Base-by-base conservation (phyloP, 1,139 yeast species). In the Candida sanyaensis region DNA sequence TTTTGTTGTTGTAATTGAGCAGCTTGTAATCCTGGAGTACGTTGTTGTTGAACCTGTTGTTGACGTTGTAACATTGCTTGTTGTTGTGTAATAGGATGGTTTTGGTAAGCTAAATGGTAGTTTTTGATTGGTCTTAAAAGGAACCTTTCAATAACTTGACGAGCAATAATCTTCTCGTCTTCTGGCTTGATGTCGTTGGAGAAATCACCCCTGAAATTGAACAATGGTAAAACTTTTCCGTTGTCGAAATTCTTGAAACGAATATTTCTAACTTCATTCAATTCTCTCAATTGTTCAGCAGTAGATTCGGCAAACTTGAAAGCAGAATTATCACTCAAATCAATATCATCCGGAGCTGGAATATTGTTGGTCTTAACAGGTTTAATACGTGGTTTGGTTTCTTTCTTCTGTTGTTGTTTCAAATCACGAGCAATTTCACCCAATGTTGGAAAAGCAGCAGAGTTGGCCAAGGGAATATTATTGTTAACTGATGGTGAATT, bases 381-480 rank as follows among this genome's bases (percentile, higher is more conserved):
- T 53, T 65, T 68, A 1, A 56, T 44, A 8, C 66, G 68, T 42
- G 59, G 53, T 56, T 67, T 69, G 26, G 31, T 13, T 52, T 64
- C 70, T 60, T 64, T 65, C 33, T 59, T 60, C 45, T 62, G 69
- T 43, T 63, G 68, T 52, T 71, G 72, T 52, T 71, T 70, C 50
- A 69, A 73, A 43, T 79, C 71, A 48, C 74, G 71, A 47, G 80
- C 69, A 2, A 85, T 78, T 61, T 86, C 92, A 6, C 86, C 86
- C 54, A 86, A 71, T 0, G 92, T 81, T 34, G 93, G 93, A 75
- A 86, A 84, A 4, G 89, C 84, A 2, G 85, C 77, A 5, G 82
- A 66, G 55, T 81, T 80, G 4, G 81, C 72, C 55, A 78, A 63
- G 11, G 73, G 66, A 38, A 69, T 66, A 43, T 73, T 65, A 43